Percentiles rank a stretch among this genome's conserved stretches.
Conservation (phyloP, 2,329 filamentous ascomycete genomes). For the Cryphonectria radicalis region DNA sequence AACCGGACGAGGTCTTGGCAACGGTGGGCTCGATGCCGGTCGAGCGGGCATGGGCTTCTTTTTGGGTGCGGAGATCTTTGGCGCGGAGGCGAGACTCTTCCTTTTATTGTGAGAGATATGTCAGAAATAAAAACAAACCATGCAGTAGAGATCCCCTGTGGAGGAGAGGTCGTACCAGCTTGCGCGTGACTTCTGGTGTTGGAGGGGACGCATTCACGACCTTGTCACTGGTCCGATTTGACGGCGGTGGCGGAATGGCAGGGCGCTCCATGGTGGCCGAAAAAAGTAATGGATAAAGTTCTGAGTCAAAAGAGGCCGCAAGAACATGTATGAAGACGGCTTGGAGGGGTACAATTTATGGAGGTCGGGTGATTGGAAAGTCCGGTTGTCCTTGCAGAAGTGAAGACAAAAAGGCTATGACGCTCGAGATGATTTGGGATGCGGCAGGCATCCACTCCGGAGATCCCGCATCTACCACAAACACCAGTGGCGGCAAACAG, state of each 20-base stretch:
- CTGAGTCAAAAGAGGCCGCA: too few relatives aligned
- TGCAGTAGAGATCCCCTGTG: constrained; percentile 3
- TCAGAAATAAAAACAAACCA: background rate
- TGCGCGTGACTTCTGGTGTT: constrained; percentile 57
- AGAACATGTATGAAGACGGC: background rate
- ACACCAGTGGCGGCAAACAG: constrained; percentile 15
- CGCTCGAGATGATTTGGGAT: constrained; percentile 7
- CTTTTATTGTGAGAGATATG: constrained; percentile 46
- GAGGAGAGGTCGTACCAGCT: constrained; percentile 12
- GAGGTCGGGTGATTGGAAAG: background rate
- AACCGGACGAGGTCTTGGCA: constrained; percentile 65
- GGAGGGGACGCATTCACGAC: constrained; percentile 47
- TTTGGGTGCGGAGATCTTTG: constrained; percentile 80
- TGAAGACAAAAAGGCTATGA: constrained; percentile 6
- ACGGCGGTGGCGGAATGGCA: constrained; percentile 48
- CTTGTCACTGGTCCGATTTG: constrained; percentile 37
- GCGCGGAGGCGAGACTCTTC: constrained; percentile 87
- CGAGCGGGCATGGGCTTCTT: constrained; percentile 64
- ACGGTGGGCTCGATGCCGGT: constrained; percentile 46
- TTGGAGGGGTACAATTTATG: background rate
- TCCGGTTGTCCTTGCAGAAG: background rate
- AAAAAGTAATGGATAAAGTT: background rate
- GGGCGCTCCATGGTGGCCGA: constrained; percentile 49
- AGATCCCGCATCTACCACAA: constrained; percentile 9
- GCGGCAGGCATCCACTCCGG: constrained; percentile 27